Percentiles rank a stretch among this genome's conserved stretches.
Conservation (phyloP, 257 asterid genomes). For the Ballota nigra region DNA sequence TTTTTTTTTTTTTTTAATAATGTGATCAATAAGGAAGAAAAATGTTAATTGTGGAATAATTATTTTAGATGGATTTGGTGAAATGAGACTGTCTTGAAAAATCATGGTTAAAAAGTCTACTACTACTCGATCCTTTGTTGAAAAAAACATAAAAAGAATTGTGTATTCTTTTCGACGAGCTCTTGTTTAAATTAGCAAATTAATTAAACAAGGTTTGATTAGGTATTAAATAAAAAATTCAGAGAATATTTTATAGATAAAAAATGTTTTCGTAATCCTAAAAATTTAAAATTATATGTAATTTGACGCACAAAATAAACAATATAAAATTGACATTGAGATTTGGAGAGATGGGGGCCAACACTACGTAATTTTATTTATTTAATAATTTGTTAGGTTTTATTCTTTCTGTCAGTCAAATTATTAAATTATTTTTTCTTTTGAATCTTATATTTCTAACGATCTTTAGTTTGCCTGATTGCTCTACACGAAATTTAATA, state of each 20-base stretch:
- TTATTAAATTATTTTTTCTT: too few relatives aligned
- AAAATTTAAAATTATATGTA: too few relatives aligned
- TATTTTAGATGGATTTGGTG: neutral
- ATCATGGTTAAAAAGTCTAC: too few relatives aligned
- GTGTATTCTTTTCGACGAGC: too few relatives aligned
- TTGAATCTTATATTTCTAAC: neutral
- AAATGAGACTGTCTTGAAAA: neutral
- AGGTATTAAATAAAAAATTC: too few relatives aligned
- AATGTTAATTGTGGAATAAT: neutral
- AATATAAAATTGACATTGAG: neutral
- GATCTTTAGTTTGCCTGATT: neutral
- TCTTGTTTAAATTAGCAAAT: too few relatives aligned
- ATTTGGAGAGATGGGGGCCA: neutral
- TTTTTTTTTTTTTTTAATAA: too few relatives aligned
- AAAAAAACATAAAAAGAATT: too few relatives aligned
- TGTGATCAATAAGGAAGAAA: neutral
- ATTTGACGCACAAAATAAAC: neutral
- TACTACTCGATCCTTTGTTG: too few relatives aligned
- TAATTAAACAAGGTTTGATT: too few relatives aligned
- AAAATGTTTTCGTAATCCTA: too few relatives aligned
- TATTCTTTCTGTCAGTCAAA: neutral
- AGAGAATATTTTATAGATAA: too few relatives aligned
- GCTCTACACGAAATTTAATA: neutral
- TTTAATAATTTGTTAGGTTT: neutral
- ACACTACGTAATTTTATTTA: neutral